Evolutionary conservation across 228 moss, liverwort and hornwort genomes (phyloP).

Genomic region (Sphagnum magellanicum): DNA sequence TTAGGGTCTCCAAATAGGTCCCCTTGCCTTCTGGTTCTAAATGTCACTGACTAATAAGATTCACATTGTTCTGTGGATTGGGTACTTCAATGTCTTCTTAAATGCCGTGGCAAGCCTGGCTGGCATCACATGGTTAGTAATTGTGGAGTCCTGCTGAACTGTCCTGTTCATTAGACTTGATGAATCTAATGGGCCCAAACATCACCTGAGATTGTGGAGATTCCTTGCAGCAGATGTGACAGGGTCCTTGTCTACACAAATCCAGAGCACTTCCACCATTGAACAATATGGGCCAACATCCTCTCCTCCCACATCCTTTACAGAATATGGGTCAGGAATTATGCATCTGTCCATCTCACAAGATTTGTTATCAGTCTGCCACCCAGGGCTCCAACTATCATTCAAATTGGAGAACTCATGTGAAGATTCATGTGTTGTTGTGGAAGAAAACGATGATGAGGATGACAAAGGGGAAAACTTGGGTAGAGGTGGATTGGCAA

Average conservation of each 20-base stretch:
- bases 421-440: constrained; percentile 50
- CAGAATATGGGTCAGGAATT: constrained; percentile 23
- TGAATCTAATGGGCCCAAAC: too few relatives aligned
- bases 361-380: constrained; percentile 45
- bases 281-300: constrained; percentile 52
- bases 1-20: too few relatives aligned
- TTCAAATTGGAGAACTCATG: constrained; percentile 30
- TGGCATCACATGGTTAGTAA: too few relatives aligned
- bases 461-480: constrained; percentile 51
- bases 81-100: too few relatives aligned
- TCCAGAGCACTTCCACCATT: constrained; percentile 94
- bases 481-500: constrained; percentile 74
- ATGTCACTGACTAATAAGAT: too few relatives aligned
- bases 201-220: constrained; percentile 65
- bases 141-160: too few relatives aligned
- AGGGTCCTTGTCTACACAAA: constrained; percentile 83
- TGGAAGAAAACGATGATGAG: constrained; percentile 50
- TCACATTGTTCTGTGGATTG: too few relatives aligned
- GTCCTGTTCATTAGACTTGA: neutral
- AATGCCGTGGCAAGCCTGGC: too few relatives aligned
- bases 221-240: constrained; percentile 79
- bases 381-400: constrained; percentile 76
- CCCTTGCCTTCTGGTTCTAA: too few relatives aligned
- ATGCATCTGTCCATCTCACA: constrained; percentile 13
- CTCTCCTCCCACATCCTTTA: constrained; percentile 22